Conservation (phyloP, 2,329 filamentous ascomycete genomes). For the Aspergillus glaucus region DNA sequence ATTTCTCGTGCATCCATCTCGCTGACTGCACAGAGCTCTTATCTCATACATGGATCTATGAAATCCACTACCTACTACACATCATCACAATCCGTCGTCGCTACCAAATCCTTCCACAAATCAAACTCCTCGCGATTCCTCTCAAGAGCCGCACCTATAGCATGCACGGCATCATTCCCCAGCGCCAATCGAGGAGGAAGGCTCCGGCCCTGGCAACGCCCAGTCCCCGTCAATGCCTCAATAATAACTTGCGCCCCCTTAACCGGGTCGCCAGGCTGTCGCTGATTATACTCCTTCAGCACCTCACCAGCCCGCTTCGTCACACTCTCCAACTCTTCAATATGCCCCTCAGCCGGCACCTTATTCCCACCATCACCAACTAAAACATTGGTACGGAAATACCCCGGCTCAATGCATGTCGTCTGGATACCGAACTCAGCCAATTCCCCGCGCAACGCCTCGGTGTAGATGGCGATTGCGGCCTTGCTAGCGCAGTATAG, state of each 20-base stretch:
- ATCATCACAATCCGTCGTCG: background rate
- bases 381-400: too few species aligned
- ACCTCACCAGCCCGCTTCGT: background rate
- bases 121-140: background rate
- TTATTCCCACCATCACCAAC: too few species aligned
- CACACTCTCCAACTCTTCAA: too few species aligned
- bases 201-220: background rate
- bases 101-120: background rate
- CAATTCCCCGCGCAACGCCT: too few species aligned
- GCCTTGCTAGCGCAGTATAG: too few species aligned
- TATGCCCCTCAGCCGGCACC: too few species aligned
- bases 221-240: background rate
- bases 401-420: too few species aligned
- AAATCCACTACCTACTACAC: background rate
- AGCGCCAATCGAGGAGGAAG: background rate
- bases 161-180: background rate
- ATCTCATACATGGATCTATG: too few species aligned
- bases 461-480: too few species aligned
- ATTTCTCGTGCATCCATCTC: too few species aligned
- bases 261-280: background rate
- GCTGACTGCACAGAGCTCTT: too few species aligned
- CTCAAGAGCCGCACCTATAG: background rate
- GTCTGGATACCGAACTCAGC: too few species aligned
- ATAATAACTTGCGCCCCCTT: background rate
- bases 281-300: background rate